Evolutionary conservation across 441 rosid genomes (phyloP).

Genomic region (Erysimum cheiri): DNA sequence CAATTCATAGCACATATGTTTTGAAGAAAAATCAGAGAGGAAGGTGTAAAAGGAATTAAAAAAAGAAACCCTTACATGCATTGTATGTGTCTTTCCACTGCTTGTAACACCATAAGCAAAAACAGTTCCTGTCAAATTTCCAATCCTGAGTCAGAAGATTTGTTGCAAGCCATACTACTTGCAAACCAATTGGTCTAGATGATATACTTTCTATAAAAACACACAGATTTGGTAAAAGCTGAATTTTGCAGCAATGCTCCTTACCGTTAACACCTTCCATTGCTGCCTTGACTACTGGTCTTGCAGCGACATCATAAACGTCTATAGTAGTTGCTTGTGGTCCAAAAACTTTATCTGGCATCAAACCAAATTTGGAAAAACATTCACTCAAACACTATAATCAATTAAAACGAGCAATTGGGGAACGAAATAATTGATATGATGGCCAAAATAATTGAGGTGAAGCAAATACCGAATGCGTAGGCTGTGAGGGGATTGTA

Average conservation of each 20-base stretch:
- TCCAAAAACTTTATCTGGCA: conserved; percentile 93
- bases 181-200: background rate
- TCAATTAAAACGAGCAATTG: conserved; percentile 13
- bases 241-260: conserved; percentile 26
- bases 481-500: conserved; percentile 86
- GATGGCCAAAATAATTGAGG: background rate
- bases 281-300: conserved; percentile 96
- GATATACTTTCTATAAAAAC: conserved; percentile 26
- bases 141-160: conserved; percentile 15
- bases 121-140: conserved; percentile 80
- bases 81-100: conserved; percentile 97
- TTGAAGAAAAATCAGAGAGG: conserved; percentile 6
- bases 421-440: background rate
- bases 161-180: conserved; percentile 4
- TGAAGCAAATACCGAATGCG: conserved; percentile 74
- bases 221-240: background rate
- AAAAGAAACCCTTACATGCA: conserved; percentile 53
- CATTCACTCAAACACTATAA: background rate
- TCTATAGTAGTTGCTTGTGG: conserved; percentile 79
- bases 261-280: conserved; percentile 99
- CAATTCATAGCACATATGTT: background rate
- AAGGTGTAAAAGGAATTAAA: conserved; percentile 34
- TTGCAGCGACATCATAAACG: conserved; percentile 95
- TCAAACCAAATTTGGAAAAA: conserved; percentile 12
- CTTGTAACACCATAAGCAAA: conserved; percentile 99